Conservation (phyloP, 257 asterid species). For the Solanum etuberosum region DNA sequence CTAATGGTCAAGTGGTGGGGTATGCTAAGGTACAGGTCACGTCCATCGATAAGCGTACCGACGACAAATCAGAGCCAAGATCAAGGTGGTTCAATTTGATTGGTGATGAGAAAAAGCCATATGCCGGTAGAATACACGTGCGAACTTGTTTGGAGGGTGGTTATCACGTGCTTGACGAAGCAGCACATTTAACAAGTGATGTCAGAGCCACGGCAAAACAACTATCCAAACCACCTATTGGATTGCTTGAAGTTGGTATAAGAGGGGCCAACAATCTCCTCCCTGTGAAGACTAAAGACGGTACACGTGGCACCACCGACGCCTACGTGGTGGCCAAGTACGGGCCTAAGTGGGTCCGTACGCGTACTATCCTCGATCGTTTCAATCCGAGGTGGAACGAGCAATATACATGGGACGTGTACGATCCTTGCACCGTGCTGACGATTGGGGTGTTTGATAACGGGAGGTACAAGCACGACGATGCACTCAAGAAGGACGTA, state of each 20-base stretch:
- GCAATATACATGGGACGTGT: constrained; percentile 92
- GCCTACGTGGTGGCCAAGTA: constrained; percentile 82
- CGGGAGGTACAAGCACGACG: constrained; percentile 58
- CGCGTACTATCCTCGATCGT: constrained; percentile 73
- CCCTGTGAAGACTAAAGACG: constrained; percentile 76
- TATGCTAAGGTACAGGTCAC: constrained; percentile 55
- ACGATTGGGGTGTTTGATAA: constrained; percentile 81
- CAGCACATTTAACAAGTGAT: constrained; percentile 86
- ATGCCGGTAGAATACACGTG: constrained; percentile 80
- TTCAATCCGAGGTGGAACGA: constrained; percentile 88
- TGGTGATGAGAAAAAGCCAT: constrained; percentile 28
- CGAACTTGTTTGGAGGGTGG: constrained; percentile 79
- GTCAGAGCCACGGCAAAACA: constrained; percentile 75
- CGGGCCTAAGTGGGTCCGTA: constrained; percentile 89
- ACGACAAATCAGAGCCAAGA: constrained; percentile 65
- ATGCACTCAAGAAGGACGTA: constrained; percentile 38
- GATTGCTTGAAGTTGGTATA: constrained; percentile 71
- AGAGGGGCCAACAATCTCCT: constrained; percentile 71
- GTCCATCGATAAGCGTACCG: constrained; percentile 64
- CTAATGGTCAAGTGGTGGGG: constrained; percentile 49
- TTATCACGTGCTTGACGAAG: constrained; percentile 94
- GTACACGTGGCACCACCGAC: constrained; percentile 76
- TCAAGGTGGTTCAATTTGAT: constrained; percentile 80
- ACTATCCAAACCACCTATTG: constrained; percentile 65
- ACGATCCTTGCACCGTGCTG: constrained; percentile 80